Conservation (phyloP, 2,329 filamentous ascomycete species). For the Calonectria honghensis region DNA sequence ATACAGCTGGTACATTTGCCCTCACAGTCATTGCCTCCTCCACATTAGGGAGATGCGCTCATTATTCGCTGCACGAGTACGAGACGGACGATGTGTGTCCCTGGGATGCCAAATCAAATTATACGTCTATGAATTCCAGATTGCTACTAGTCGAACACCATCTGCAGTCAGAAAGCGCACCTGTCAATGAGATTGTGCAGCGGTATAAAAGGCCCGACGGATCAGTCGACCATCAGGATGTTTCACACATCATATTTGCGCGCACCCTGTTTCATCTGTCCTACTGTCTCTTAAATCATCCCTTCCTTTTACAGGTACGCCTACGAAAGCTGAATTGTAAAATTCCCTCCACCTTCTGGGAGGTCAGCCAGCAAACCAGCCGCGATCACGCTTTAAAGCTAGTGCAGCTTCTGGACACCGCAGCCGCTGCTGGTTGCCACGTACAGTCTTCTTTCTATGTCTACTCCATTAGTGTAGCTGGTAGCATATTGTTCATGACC, state of each 20-base stretch:
- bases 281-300: slow-evolving; percentile 70
- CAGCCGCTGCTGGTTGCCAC: slow-evolving; percentile 26
- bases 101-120: slow-evolving; percentile 21
- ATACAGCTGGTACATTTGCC: slow-evolving; percentile 1
- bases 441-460: slow-evolving; percentile 40
- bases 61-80: slow-evolving; percentile 12
- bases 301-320: slow-evolving; percentile 69
- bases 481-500: slow-evolving; percentile 28
- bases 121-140: background rate
- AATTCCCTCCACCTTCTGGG: slow-evolving; percentile 37
- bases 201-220: slow-evolving; percentile 23
- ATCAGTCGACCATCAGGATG: slow-evolving; percentile 29
- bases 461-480: slow-evolving; percentile 34
- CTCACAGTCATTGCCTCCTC: slow-evolving; percentile 25
- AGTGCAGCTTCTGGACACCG: slow-evolving; percentile 15
- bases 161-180: background rate
- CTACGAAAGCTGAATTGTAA: slow-evolving; percentile 50
- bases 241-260: slow-evolving; percentile 32
- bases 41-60: slow-evolving; percentile 10
- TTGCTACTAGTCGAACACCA: slow-evolving; percentile 26
- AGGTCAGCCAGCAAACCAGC: slow-evolving; percentile 27
- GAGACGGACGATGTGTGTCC: slow-evolving; percentile 5
- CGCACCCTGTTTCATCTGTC: slow-evolving; percentile 26
- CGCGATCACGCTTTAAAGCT: slow-evolving; percentile 32
- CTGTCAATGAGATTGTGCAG: background rate